Evolutionary conservation across 805 yeast species (phyloP), one percentile per base, ranked within the genome.

Genomic region (Teunomyces lycoperdinae): DNA sequence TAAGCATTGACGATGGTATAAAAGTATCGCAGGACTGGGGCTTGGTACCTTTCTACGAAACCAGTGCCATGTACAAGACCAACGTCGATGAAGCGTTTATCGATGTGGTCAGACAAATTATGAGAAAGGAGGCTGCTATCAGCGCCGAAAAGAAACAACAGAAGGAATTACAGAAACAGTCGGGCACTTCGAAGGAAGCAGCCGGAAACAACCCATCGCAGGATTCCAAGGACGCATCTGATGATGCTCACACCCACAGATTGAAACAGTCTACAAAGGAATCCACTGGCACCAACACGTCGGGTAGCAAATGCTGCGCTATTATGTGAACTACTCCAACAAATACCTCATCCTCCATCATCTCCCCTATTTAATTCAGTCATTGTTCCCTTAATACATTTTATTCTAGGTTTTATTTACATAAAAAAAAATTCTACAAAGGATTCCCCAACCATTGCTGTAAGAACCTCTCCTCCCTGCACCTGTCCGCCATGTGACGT

Each of bases 71-170:
- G 81, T 81, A 84, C 62, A 83, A 85, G 64, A 84, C 89, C 55
- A 89, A 89, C 60, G 95, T 92, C 28, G 96, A 89, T 62, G 96
- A 90, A 58, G 94, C 92, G 0, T 94, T 91, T 58, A 77, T 84
- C 31, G 96, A 88, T 63, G 86, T 89, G 29, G 95, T 91, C 9
- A 81, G 96, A 62, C 96, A 89, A 60, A 89, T 91, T 49, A 88
- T 86, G 79, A 77, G 90, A 56, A 83, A 85, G 52, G 95, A 87
- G 58, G 76, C 76, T 7, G 72, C 71, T 36, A 62, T 64, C 40
- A 67, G 67, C 42, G 75, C 73, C 20, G 77, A 73, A 54, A 73
- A 71, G 68, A 71, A 72, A 46, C 75, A 70, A 54, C 74, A 67
- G 49, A 70, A 69, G 54, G 74, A 71, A 56, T 57, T 64, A 49